Base-by-base conservation (phyloP, 1,284 basidiomycete genomes). In the Singerocomus rubriflavus region DNA sequence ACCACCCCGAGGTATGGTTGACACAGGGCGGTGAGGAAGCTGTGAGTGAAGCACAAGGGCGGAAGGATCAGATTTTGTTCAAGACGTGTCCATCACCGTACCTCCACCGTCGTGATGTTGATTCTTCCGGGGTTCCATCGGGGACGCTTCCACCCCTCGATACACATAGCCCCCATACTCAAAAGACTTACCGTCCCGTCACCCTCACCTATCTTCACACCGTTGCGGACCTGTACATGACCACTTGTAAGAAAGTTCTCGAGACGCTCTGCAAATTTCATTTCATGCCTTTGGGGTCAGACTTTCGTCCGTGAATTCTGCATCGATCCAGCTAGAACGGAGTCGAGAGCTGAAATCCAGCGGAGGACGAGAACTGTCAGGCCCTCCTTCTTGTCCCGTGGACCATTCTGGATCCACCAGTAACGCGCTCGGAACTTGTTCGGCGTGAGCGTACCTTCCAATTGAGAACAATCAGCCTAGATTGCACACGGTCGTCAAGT, bases 51-150 rank as follows among this genome's bases (percentile, higher is more conserved):
- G 21, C 21, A 21, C 21, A 21, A 40, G 40, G 29, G 32, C 42
- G 41, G 11, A 14, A 46, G 50, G 32, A 42, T 46, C 25, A 52
- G 48, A 40, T 34, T 53, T 44, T 60, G 52, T 50, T 36, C 26
- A 33, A 40, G 11, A 6, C 38, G 31, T 49, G 45, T 44, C 45
- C 11, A 44, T 47, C 36, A 11, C 60, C 75, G 56, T 56, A 87
- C 84, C 78, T 98, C 95, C 56, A 95, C 85, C 4, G 93, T 97
- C 14, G 87, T 81, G 32, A 98, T 76, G 59, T 83, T 77, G 60
- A 95, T 91, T 14, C 88, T 82, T n/a, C 85, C 88, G 1, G 97
- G 97, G 69, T 99, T 99, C 90, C 94, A 99, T 45, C 85, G 77
- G 55, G 80, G 78, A 49, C 85, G 78, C 69, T 94, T 93, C 96